Base-by-base conservation (phyloP, 164 flowering plant genomes). In the Stephania cephalantha region DNA sequence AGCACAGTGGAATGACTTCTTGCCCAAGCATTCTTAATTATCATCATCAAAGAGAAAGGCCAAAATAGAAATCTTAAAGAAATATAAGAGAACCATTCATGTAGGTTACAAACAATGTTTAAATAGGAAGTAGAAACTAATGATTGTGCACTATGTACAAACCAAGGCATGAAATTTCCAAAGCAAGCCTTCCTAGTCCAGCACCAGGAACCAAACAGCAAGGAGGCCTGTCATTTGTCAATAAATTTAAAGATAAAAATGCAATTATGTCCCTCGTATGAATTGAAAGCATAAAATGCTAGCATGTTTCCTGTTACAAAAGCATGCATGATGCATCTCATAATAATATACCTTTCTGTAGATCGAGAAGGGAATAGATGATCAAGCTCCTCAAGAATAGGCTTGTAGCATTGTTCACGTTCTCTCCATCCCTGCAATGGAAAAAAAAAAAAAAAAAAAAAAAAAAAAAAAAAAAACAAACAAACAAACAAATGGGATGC, bases 131-230 rank as follows among this genome's bases (percentile, higher is more conserved):
- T 61, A 9, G 7, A 20, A 6, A 61, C 29, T 50, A 74, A 44
- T 22, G 63, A 63, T 66, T 73, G 29, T 9, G 50, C 64, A 74
- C 13, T 35, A 71, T 15, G 65, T 63, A 74, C 86, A 82, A 83
- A 93, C 99, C 99, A 29, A 86, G 85, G 76, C 92, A 82, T 78
- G 98, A 95, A 75, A 95, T 95, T 80, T 95, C 99, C 80, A 91
- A 83, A 70, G 99, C 96, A 81, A 95, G 83, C 79, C 99, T 88
- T 55, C 99, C 99, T 82, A 95, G 99, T 76, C 99, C 98, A 85
- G 98, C 99, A 74, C 99, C 99, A 81, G 98, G 99, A 81, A 95
- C 96, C 80, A 95, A 88, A 84, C 99, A 95, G 77, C 90, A 71
- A 79, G 96, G 97, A 81, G 95, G 95, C 73, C 96, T 95, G 79